Base-by-base conservation (phyloP, 139 green algal genomes). In the Eudorina sp. region DNA sequence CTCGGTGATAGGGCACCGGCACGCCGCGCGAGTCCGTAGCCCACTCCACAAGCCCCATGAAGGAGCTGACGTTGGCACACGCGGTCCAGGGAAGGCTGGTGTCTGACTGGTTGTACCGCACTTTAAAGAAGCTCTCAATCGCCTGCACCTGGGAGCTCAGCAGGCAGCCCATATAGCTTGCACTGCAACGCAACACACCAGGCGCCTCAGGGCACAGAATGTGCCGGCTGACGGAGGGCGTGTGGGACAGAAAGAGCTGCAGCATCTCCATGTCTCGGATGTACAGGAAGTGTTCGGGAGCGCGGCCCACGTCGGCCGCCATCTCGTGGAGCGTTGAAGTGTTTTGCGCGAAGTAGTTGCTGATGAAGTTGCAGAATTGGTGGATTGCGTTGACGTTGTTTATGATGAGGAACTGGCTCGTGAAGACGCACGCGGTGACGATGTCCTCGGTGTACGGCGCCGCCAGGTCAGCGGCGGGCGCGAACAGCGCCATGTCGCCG, bases 401-500 rank as follows among this genome's bases (percentile, higher is more conserved):
- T 27, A 74, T 25, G 64, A 74, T 74, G 64, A 74, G n/a, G 31
- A 74, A 74, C 34, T 74, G 64, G 31, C 64, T 74, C 6, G 64
- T 74, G 64, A 46, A 45, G 64, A 46, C 11, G 34, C 64, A 74
- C 29, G 64, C 64, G 18, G 11, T 45, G 64, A 74, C 64, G 18
- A 74, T 43, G 64, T 74, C 64, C 64, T 74, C 64, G 31, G 34
- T 43, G 64, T 74, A 74, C 9, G 64, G 64, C 45, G 64, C 64
- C 6, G 64, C 64, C 7, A 74, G 9, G 64, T 74, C 64, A 16
- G 31, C 25, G 9, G 31, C 64, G 8, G 64, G 31, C 64, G 64
- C n/a, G 34, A 74, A 74, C 9, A 74, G 64, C 5, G 64, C 64
- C 64, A 74, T 74, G 34, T 74, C 64, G 64, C 31, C 64, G 64